Conservation (phyloP, 352 stramenopile species). For the Phytopythium aichiense region DNA sequence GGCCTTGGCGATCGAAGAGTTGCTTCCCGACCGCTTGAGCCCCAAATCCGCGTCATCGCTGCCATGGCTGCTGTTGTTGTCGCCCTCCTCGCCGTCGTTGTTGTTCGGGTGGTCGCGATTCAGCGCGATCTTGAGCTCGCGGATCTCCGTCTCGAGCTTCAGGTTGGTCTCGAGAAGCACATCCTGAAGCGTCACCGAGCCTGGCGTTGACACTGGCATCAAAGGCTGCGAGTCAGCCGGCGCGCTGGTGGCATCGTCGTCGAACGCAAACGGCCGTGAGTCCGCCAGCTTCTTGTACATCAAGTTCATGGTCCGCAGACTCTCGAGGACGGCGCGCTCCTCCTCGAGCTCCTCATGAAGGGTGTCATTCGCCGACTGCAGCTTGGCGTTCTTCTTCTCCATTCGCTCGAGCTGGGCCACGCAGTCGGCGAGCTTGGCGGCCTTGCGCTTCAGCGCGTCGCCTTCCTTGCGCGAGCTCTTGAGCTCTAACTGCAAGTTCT, state of each 20-base stretch:
- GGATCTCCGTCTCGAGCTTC: conserved; percentile 41
- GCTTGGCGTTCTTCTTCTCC: conserved; percentile 51
- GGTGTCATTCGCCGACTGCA: conserved; percentile 49
- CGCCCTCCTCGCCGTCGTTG: conserved; percentile 18
- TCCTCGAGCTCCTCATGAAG: conserved; percentile 64
- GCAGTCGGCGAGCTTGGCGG: conserved; percentile 30
- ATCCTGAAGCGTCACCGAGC: conserved; percentile 36
- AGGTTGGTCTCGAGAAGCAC: conserved; percentile 53
- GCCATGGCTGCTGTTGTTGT: conserved; percentile 15
- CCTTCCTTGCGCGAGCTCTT: conserved; percentile 60
- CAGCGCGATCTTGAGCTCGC: conserved; percentile 31
- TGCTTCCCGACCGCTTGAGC: conserved; percentile 31
- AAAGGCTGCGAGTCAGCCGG: conserved; percentile 16
- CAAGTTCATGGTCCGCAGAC: conserved; percentile 54
- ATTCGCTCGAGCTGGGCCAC: conserved; percentile 42
- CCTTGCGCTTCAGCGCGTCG: conserved; percentile 39
- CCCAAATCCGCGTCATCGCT: conserved; percentile 19
- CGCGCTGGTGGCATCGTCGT: conserved; percentile 19
- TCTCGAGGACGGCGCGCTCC: conserved; percentile 59
- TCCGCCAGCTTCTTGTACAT: conserved; percentile 77
- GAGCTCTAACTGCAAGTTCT: conserved; percentile 34
- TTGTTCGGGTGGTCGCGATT: conserved; percentile 15
- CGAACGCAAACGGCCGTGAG: conserved; percentile 36
- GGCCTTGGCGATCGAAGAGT: conserved; percentile 20
- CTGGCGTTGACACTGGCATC: neutral